phyloP scores from a whole-genome alignment of 345 rosid species.

The Gossypium bickii region DNA sequence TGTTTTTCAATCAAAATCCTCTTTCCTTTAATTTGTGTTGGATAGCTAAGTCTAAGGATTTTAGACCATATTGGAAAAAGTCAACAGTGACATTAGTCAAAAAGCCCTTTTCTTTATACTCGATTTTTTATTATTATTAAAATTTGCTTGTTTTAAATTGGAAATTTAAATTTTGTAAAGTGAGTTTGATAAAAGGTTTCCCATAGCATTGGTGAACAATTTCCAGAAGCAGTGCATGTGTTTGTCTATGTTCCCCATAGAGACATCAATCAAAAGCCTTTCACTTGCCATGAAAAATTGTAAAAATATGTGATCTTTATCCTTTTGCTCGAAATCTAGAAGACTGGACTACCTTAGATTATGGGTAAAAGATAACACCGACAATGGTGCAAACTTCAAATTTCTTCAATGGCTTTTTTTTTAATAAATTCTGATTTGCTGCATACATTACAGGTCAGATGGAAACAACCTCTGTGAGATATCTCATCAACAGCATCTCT shows the following conservation, averaged over 20 bases:
- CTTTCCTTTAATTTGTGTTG: too few species aligned
- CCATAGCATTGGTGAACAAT: not conserved
- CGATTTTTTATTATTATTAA: too few species aligned
- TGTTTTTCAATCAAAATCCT: not conserved
- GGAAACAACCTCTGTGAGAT: constrained; percentile 54
- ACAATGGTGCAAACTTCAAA: not conserved
- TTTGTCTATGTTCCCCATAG: not conserved
- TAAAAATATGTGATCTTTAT: not conserved
- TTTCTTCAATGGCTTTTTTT: not conserved
- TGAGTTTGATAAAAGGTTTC: too few species aligned
- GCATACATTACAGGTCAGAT: constrained; percentile 41
- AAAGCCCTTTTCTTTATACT: not conserved
- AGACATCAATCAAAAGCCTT: constrained; percentile 2
- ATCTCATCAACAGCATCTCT: constrained; percentile 78
- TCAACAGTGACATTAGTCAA: not conserved
- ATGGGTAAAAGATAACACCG: not conserved
- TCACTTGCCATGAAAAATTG: not conserved
- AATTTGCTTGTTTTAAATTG: too few species aligned
- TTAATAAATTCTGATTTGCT: not conserved
- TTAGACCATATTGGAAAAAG: too few species aligned
- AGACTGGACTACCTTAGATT: not conserved
- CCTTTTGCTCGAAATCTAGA: not conserved
- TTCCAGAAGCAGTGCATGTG: too few species aligned
- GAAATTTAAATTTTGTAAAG: too few species aligned
- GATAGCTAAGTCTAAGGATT: too few species aligned